These are phyloP conservation scores for Paecilomyces sp. DNA, from an alignment of 2,329 filamentous ascomycete species.

Conservation along the genomic window DNA sequence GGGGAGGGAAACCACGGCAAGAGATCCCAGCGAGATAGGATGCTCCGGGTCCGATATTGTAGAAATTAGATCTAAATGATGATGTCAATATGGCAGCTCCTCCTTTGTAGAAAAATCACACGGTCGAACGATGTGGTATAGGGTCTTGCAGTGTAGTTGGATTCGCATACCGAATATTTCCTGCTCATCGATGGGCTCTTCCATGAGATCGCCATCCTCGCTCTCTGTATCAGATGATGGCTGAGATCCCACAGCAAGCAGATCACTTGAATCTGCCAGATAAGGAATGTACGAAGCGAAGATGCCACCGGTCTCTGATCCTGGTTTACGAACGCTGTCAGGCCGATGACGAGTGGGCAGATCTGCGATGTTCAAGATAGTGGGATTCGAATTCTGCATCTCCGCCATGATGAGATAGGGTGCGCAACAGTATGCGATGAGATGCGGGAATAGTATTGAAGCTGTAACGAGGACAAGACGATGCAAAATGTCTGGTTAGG, in stretches of 20 bases:
- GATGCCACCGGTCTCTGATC: slow-evolving; percentile 26
- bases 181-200: slow-evolving; percentile 90
- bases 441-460: background rate
- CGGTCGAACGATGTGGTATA: background rate
- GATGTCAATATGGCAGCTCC: background rate
- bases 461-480: background rate
- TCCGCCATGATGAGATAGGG: slow-evolving; percentile 18
- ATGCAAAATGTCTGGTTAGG: background rate
- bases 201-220: slow-evolving; percentile 52
- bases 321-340: slow-evolving; percentile 37
- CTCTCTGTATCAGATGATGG: slow-evolving; percentile 30
- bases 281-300: slow-evolving; percentile 48
- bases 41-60: slow-evolving; percentile 96
- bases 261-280: slow-evolving; percentile 44
- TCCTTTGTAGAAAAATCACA: background rate
- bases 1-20: slow-evolving; percentile 91
- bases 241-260: slow-evolving; percentile 35
- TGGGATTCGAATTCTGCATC: slow-evolving; percentile 66
- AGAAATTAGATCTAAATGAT: slow-evolving; percentile 72
- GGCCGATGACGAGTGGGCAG: slow-evolving; percentile 66
- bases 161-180: slow-evolving; percentile 73
- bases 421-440: background rate
- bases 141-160: background rate
- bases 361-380: slow-evolving; percentile 80
- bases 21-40: slow-evolving; percentile 82